Evolutionary conservation across 768 basidiomycete genomes (phyloP).

Genomic region (Leucosporidium creatinivorum): DNA sequence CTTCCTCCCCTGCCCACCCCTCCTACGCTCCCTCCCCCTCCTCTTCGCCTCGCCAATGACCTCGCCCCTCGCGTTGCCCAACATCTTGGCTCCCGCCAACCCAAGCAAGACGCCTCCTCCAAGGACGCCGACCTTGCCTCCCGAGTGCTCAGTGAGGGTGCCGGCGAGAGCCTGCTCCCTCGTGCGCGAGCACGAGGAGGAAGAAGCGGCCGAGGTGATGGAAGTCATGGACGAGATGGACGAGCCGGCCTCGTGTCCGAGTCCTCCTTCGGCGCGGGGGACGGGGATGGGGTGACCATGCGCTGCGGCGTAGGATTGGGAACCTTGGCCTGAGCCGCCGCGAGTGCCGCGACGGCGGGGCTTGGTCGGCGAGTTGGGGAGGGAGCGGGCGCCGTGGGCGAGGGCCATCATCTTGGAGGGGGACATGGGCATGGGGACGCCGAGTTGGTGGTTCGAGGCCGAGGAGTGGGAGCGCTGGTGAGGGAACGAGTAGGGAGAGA

Average conservation of each 20-base stretch:
- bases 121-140: conserved; percentile 37
- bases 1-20: background rate
- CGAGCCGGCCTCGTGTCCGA: background rate
- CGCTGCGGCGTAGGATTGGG: too few species aligned
- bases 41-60: conserved; percentile 3
- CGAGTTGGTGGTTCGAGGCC: conserved; percentile 5
- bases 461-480: conserved; percentile 19
- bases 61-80: conserved; percentile 2
- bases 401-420: conserved; percentile 2
- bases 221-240: conserved; percentile 8
- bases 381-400: conserved; percentile 15
- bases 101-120: conserved; percentile 38
- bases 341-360: conserved; percentile 31
- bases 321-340: conserved; percentile 18
- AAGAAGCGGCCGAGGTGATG: background rate
- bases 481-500: background rate
- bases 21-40: background rate
- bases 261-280: conserved; percentile 9
- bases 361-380: conserved; percentile 29
- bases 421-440: conserved; percentile 8
- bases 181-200: conserved; percentile 6
- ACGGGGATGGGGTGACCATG: conserved; percentile 18
- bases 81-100: conserved; percentile 1
- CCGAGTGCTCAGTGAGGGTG: conserved; percentile 35
- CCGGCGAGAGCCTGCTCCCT: conserved; percentile 5